Conservation (phyloP, 129 eudicot genomes). For the Artemisia tridentata region DNA sequence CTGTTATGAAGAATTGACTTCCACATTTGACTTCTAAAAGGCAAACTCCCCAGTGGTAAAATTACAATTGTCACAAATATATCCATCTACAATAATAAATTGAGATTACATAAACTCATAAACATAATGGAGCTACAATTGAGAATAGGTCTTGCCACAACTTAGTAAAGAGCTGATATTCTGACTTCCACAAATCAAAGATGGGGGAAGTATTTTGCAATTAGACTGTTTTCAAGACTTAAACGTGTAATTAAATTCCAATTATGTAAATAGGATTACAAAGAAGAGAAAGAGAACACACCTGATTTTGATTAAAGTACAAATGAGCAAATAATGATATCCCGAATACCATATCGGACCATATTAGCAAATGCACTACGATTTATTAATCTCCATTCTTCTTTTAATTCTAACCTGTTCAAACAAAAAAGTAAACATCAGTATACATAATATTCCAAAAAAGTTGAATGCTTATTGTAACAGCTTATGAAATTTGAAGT, state of each 20-base stretch:
- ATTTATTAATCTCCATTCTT: too few relatives aligned
- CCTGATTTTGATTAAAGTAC: conserved; percentile 82
- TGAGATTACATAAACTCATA: too few relatives aligned
- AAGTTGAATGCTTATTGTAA: too few relatives aligned
- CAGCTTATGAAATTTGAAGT: too few relatives aligned
- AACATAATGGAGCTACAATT: background rate
- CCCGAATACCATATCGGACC: too few relatives aligned
- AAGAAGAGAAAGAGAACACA: conserved; percentile 38
- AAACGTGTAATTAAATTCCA: background rate
- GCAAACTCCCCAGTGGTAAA: too few relatives aligned
- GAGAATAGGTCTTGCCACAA: background rate
- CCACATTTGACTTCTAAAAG: too few relatives aligned
- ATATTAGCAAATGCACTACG: conserved; percentile 75
- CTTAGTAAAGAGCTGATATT: background rate
- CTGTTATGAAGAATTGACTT: background rate
- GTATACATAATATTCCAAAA: too few relatives aligned
- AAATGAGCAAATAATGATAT: conserved; percentile 69
- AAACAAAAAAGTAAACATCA: too few relatives aligned
- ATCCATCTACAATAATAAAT: too few relatives aligned
- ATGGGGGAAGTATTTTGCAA: background rate
- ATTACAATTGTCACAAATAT: too few relatives aligned
- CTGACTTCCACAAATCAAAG: conserved; percentile 6
- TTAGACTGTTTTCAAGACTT: background rate
- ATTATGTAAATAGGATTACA: conserved; percentile 4
- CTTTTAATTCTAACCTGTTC: too few relatives aligned